A percentile compares a stretch with the other conserved stretches of the same genome.
phyloP scores from a whole-genome alignment of 768 basidiomycete genomes.

The Obba rivulosa region DNA sequence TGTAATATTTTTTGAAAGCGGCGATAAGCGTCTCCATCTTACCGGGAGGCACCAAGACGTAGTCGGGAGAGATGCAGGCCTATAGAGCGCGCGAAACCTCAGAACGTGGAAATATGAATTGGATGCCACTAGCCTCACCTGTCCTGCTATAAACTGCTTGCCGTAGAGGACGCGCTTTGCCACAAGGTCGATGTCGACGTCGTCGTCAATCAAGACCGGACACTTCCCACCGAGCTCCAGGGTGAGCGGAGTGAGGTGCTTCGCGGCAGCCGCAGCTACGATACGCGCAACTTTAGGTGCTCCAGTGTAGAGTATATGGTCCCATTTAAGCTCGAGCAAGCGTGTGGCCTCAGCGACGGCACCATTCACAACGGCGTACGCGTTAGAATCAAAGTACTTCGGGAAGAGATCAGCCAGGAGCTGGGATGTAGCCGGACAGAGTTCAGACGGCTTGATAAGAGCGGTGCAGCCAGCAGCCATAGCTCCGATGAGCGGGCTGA shows the following conservation, averaged over 20 bases:
- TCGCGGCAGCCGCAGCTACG: slow-evolving; percentile 39
- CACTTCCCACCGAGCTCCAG: slow-evolving; percentile 41
- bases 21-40: slow-evolving; percentile 43
- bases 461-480: slow-evolving; percentile 69
- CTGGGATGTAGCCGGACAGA: slow-evolving; percentile 40
- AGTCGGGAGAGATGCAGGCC: slow-evolving; percentile 41
- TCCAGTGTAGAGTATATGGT: slow-evolving; percentile 34
- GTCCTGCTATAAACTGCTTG: slow-evolving; percentile 61
- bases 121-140: slow-evolving; percentile 26
- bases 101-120: too few species aligned
- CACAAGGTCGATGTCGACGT: slow-evolving; percentile 42
- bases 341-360: slow-evolving; percentile 34
- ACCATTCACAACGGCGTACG: slow-evolving; percentile 51
- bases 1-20: slow-evolving; percentile 37
- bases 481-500: slow-evolving; percentile 62
- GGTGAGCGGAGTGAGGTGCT: slow-evolving; percentile 38
- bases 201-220: slow-evolving; percentile 40
- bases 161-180: slow-evolving; percentile 67
- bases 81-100: slow-evolving; percentile 3
- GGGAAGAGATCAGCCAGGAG: slow-evolving; percentile 52
- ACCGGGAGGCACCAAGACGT: slow-evolving; percentile 35
- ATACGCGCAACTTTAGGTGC: slow-evolving; percentile 30
- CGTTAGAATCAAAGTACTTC: slow-evolving; percentile 47
- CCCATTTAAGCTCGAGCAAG: slow-evolving; percentile 33
- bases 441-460: slow-evolving; percentile 64